Percentiles rank a stretch among this genome's conserved stretches.
Evolutionary conservation across 1,284 basidiomycete species (phyloP).

Genomic region (Cryptococcus maquisensis): DNA sequence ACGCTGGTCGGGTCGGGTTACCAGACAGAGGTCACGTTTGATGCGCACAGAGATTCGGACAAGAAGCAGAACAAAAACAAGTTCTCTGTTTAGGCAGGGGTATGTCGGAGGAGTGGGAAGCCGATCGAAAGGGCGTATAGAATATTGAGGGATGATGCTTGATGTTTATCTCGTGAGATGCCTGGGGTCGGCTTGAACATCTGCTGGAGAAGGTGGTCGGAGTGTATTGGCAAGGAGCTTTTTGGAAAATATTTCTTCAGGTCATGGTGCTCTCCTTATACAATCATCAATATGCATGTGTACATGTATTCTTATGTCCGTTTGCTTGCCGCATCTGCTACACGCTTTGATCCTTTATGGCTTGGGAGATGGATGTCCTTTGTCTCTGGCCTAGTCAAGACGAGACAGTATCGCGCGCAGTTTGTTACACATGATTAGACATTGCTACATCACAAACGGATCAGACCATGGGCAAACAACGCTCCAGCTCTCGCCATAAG

Average conservation of each 20-base stretch:
- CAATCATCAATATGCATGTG: conserved; percentile 6
- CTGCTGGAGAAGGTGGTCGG: not conserved
- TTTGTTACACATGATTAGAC: too few relatives aligned
- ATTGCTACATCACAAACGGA: too few relatives aligned
- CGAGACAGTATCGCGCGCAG: too few relatives aligned
- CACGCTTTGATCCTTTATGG: too few relatives aligned
- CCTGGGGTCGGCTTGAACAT: not conserved
- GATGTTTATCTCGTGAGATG: too few relatives aligned
- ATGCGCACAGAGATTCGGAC: conserved; percentile 87
- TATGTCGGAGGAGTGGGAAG: not conserved
- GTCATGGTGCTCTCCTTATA: not conserved
- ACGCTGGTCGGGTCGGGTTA: conserved; percentile 65
- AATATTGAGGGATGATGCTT: too few relatives aligned
- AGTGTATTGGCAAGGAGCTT: not conserved
- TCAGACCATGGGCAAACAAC: too few relatives aligned
- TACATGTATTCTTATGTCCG: not conserved
- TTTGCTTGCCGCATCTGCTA: too few relatives aligned
- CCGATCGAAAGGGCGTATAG: not conserved
- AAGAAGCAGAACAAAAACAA: conserved; percentile 87
- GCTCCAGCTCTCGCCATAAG: not conserved
- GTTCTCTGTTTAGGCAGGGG: conserved; percentile 59
- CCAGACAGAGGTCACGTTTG: conserved; percentile 89
- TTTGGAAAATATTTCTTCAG: too few relatives aligned
- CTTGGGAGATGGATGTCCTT: too few relatives aligned
- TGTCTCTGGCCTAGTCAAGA: too few relatives aligned